A percentile compares a stretch with the other conserved stretches of the same genome.
Conservation (phyloP, 306 rosid species). For the Lathyrus sativus region DNA sequence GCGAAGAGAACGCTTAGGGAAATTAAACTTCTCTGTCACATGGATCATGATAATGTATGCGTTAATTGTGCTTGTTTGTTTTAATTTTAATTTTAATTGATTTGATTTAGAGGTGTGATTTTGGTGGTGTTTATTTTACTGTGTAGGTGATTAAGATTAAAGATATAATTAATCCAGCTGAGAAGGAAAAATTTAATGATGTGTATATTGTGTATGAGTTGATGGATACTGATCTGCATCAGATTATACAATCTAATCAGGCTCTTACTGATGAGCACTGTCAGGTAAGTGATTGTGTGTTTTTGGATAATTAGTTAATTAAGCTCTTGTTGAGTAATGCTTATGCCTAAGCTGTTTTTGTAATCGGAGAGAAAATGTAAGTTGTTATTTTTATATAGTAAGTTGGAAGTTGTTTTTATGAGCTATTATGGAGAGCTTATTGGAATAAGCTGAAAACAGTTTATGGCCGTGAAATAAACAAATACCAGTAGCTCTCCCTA, state of each 20-base stretch:
- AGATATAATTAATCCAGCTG: slow-evolving; percentile 83
- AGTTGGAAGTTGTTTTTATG: neutral
- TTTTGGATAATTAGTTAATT: neutral
- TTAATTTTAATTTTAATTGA: neutral
- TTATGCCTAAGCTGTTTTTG: neutral
- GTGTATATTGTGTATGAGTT: slow-evolving; percentile 86
- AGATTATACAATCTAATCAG: slow-evolving; percentile 82
- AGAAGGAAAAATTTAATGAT: slow-evolving; percentile 73
- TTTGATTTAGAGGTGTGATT: neutral
- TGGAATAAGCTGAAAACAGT: neutral
- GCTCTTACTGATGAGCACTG: slow-evolving; percentile 88
- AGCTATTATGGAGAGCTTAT: neutral
- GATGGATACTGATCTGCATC: slow-evolving; percentile 92
- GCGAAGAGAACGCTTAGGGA: slow-evolving; percentile 49
- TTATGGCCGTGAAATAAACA: neutral
- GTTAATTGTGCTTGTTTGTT: neutral
- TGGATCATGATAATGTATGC: slow-evolving; percentile 91
- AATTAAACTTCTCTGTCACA: slow-evolving; percentile 54
- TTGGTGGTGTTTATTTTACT: neutral
- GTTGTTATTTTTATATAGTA: neutral
- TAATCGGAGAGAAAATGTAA: neutral
- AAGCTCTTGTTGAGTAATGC: neutral
- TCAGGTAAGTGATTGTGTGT: slow-evolving; percentile 50
- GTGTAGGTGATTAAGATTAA: slow-evolving; percentile 74
- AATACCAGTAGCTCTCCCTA: neutral